Evolutionary conservation across 2,329 filamentous ascomycete species (phyloP).

Genomic region (Claviceps cyperi): DNA sequence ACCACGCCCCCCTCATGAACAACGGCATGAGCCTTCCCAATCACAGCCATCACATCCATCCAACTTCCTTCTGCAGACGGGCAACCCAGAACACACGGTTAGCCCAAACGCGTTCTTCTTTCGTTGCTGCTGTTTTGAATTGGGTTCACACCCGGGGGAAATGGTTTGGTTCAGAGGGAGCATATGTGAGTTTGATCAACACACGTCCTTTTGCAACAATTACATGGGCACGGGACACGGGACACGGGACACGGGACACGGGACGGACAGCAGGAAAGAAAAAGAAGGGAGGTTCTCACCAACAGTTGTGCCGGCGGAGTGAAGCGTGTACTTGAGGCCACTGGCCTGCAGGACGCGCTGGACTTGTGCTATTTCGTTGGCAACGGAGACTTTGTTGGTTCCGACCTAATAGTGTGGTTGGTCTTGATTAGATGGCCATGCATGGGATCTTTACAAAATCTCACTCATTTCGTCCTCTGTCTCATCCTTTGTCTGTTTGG

Average conservation of each 20-base stretch:
- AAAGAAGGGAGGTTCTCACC: conserved; percentile 37
- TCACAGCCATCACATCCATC: conserved; percentile 72
- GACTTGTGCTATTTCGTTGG: conserved; percentile 74
- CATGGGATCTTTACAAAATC: not conserved
- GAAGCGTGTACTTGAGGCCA: conserved; percentile 74
- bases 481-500: too few relatives aligned
- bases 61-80: conserved; percentile 61
- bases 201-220: too few relatives aligned
- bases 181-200: too few relatives aligned
- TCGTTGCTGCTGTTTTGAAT: too few relatives aligned
- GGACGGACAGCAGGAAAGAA: not conserved
- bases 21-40: conserved; percentile 72
- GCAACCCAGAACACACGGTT: too few relatives aligned
- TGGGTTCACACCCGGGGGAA: too few relatives aligned
- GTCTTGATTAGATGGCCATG: not conserved
- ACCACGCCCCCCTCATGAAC: conserved; percentile 65
- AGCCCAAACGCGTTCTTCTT: too few relatives aligned
- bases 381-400: conserved; percentile 60
- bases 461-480: too few relatives aligned
- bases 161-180: too few relatives aligned
- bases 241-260: too few relatives aligned
- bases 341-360: conserved; percentile 72
- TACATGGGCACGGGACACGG: too few relatives aligned
- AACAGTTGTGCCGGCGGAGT: conserved; percentile 84
- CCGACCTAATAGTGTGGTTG: conserved; percentile 45